Conservation (phyloP, 768 basidiomycete genomes). For the Leccinum rimulosum region DNA sequence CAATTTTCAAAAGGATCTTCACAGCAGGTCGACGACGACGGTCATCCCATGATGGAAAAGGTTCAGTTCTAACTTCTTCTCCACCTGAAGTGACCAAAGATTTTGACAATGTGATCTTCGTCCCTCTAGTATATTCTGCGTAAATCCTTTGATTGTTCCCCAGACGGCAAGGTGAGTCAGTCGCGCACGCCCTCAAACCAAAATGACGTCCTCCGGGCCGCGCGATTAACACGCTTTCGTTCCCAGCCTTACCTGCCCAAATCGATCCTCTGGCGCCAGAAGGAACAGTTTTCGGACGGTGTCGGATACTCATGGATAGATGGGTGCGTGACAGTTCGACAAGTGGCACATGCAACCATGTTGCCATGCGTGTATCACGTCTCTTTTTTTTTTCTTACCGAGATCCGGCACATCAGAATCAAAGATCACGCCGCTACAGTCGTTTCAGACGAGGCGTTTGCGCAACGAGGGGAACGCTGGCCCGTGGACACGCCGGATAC, state of each 20-base stretch:
- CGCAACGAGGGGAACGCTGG: conserved; percentile 72
- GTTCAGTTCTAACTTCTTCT: conserved; percentile 41
- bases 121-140: conserved; percentile 79
- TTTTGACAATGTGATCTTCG: not conserved
- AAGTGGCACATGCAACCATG: not conserved
- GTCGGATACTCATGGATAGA: conserved; percentile 99
- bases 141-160: conserved; percentile 89
- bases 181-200: not conserved
- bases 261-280: conserved; percentile 97
- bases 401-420: conserved; percentile 50
- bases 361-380: not conserved
- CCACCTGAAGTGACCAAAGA: conserved; percentile 5
- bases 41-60: conserved; percentile 94
- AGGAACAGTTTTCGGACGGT: conserved; percentile 99
- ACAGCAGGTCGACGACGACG: conserved; percentile 80
- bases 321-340: conserved; percentile 49
- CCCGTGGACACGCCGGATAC: conserved; percentile 83
- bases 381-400: not conserved
- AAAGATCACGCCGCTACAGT: conserved; percentile 78
- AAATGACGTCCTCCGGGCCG: not conserved
- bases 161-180: conserved; percentile 63
- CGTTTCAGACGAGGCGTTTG: conserved; percentile 82
- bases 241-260: conserved; percentile 84
- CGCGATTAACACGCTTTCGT: not conserved
- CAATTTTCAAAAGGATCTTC: conserved; percentile 79